Evolutionary conservation across 2,329 filamentous ascomycete species (phyloP).

Genomic region (Colletotrichum kahawae): DNA sequence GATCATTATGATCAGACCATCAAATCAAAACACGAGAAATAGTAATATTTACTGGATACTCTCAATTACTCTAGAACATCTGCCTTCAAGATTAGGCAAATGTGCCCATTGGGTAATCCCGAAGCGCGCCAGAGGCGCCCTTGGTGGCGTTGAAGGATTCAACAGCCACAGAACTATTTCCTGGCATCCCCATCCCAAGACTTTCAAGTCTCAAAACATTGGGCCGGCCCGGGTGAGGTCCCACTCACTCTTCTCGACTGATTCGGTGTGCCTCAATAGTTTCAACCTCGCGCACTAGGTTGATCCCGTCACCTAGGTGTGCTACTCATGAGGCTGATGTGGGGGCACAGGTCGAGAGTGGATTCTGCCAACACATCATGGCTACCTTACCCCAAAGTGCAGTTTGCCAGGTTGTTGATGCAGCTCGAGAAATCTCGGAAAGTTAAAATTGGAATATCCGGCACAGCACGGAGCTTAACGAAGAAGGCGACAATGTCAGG

Average conservation of each 20-base stretch:
- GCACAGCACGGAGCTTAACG: not conserved
- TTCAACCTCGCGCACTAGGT: not conserved
- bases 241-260: not conserved
- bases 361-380: not conserved
- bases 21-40: not conserved
- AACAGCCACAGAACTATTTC: not conserved
- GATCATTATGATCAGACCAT: not conserved
- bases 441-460: not conserved
- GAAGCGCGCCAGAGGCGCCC: not conserved
- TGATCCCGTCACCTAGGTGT: not conserved
- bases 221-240: not conserved
- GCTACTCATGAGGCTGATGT: slow-evolving; percentile 2
- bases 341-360: not conserved
- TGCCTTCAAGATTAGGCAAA: not conserved
- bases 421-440: not conserved
- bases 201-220: not conserved
- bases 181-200: not conserved
- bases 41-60: not conserved
- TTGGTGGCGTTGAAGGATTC: not conserved
- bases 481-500: not conserved
- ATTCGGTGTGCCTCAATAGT: not conserved
- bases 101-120: not conserved
- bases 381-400: not conserved
- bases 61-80: not conserved
- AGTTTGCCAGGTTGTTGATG: not conserved